These are phyloP conservation scores for Castanea mollissima DNA, from an alignment of 306 rosid species.

Conservation along the genomic window DNA sequence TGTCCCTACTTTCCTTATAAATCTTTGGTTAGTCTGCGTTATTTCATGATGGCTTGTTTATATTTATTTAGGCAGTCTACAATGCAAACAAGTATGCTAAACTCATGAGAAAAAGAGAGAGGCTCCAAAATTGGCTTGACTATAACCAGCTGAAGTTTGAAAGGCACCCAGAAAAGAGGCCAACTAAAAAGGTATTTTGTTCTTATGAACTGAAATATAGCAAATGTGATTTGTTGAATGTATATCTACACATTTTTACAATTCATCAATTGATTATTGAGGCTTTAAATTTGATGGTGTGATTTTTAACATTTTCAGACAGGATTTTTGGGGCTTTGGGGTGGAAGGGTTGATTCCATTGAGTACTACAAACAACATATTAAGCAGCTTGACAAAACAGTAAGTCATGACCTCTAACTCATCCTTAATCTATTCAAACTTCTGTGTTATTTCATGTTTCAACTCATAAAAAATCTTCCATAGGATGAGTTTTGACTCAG, in stretches of 20 bases:
- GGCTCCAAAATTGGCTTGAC: slow-evolving; percentile 90
- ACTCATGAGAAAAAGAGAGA: slow-evolving; percentile 59
- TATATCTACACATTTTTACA: neutral
- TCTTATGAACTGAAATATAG: slow-evolving; percentile 3
- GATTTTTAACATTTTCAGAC: slow-evolving; percentile 40
- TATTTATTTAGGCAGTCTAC: slow-evolving; percentile 73
- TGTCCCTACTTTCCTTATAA: neutral
- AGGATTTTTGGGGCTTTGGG: slow-evolving; percentile 67
- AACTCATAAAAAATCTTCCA: neutral
- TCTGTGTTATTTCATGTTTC: neutral
- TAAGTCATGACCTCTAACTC: slow-evolving; percentile 36
- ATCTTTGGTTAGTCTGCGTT: slow-evolving; percentile 9
- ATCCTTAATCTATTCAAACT: slow-evolving; percentile 3
- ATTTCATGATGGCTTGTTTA: slow-evolving; percentile 3
- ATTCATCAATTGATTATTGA: neutral
- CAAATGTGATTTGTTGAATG: neutral
- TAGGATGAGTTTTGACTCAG: neutral
- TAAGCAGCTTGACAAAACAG: slow-evolving; percentile 63
- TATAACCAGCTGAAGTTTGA: slow-evolving; percentile 88
- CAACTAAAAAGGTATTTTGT: slow-evolving; percentile 56
- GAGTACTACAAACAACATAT: slow-evolving; percentile 70
- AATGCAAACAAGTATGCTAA: slow-evolving; percentile 86
- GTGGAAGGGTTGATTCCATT: slow-evolving; percentile 71
- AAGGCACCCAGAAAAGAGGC: slow-evolving; percentile 73
- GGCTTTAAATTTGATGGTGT: slow-evolving; percentile 20